These are phyloP conservation scores for Gaeumannomyces tritici DNA, from an alignment of 2,329 filamentous ascomycete genomes.

Conservation along the genomic window DNA sequence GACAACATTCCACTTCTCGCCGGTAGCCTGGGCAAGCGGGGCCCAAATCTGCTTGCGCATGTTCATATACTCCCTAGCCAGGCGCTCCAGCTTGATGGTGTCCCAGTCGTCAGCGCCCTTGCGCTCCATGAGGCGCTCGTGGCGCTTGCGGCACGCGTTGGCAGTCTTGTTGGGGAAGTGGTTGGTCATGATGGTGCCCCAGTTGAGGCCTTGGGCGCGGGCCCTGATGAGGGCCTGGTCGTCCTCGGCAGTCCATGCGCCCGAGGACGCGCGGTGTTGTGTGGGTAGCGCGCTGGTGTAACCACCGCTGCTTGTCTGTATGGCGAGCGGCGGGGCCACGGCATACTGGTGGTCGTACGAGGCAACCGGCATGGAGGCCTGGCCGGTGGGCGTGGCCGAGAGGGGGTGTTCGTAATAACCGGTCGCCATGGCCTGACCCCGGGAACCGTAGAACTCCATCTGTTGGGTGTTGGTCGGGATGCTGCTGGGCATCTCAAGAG, in stretches of 20 bases:
- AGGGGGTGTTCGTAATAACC: constrained; percentile 23
- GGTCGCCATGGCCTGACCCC: constrained; percentile 12
- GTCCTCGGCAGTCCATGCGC: constrained; percentile 64
- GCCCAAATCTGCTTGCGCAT: constrained; percentile 77
- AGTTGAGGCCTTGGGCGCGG: constrained; percentile 68
- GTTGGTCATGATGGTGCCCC: constrained; percentile 67
- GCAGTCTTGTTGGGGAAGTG: constrained; percentile 71
- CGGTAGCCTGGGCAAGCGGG: constrained; percentile 58
- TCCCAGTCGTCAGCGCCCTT: constrained; percentile 71
- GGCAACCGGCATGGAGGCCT: constrained; percentile 15
- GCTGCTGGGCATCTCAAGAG: constrained; percentile 1
- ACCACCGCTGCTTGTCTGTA: constrained; percentile 12
- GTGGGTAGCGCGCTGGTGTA: constrained; percentile 17
- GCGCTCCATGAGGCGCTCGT: constrained; percentile 75
- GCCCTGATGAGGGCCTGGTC: constrained; percentile 65
- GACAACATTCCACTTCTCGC: constrained; percentile 74
- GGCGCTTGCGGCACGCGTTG: constrained; percentile 83
- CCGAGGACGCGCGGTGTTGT: constrained; percentile 47
- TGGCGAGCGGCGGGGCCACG: constrained; percentile 15
- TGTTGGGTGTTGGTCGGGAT: constrained; percentile 1
- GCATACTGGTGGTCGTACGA: constrained; percentile 22
- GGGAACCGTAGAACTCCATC: constrained; percentile 24
- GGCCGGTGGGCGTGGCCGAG: constrained; percentile 12
- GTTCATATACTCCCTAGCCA: constrained; percentile 71
- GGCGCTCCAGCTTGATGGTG: constrained; percentile 59